phyloP scores from a whole-genome alignment of 2,329 filamentous ascomycete species.

The Aspergillus transmontanensis region DNA sequence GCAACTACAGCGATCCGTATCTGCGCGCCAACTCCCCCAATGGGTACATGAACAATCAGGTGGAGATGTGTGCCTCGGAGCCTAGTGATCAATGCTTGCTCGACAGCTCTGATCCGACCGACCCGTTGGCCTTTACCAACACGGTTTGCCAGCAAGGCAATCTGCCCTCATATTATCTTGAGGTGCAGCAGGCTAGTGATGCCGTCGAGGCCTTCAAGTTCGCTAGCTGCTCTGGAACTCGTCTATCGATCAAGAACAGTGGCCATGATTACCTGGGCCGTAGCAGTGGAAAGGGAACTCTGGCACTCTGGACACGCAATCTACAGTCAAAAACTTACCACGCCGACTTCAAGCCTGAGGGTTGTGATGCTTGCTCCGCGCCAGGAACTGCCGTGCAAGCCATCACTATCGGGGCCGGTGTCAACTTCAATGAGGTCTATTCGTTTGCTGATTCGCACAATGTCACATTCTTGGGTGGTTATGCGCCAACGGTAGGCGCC shows the following conservation, averaged over 20 bases:
- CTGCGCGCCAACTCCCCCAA: constrained; percentile 18
- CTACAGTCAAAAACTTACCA: constrained; percentile 25
- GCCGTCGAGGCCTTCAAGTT: constrained; percentile 14
- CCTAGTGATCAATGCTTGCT: constrained; percentile 21
- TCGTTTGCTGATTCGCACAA: constrained; percentile 27
- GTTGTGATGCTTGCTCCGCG: constrained; percentile 5
- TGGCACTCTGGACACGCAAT: constrained; percentile 34
- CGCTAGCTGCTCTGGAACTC: constrained; percentile 13
- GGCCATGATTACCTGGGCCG: constrained; percentile 40
- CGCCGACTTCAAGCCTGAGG: constrained; percentile 6
- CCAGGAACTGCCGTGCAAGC: constrained; percentile 16
- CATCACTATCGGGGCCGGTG: constrained; percentile 34
- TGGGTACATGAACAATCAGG: constrained; percentile 27
- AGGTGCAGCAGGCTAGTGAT: constrained; percentile 11
- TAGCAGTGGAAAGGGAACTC: constrained; percentile 30
- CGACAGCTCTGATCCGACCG: constrained; percentile 18
- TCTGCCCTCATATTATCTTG: constrained; percentile 16
- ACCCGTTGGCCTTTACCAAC: constrained; percentile 12
- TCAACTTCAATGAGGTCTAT: constrained; percentile 29
- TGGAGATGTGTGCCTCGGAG: constrained; percentile 24
- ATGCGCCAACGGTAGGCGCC: constrained; percentile 19
- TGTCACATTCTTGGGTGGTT: constrained; percentile 28
- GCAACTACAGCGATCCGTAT: constrained; percentile 18
- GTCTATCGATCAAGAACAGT: constrained; percentile 33
- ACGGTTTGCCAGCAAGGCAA: constrained; percentile 18